A percentile compares a stretch with the other conserved stretches of the same genome.
Conservation (phyloP, 768 basidiomycete genomes). For the Tricholoma sp. region DNA sequence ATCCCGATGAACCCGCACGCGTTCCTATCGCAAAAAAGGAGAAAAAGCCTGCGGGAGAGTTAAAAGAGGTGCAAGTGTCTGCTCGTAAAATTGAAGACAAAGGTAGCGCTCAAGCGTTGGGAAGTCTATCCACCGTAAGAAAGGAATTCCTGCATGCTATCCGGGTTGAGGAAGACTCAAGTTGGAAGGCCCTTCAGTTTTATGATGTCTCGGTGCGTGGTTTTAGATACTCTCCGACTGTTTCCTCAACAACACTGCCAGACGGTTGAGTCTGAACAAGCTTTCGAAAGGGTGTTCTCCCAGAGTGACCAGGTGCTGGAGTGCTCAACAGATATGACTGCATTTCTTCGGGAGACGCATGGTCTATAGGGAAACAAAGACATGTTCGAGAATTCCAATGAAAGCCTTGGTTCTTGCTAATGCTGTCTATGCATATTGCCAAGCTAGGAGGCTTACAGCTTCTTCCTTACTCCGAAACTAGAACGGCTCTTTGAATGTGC, state of each 20-base stretch:
- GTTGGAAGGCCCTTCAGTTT: conserved; percentile 67
- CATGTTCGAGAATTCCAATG: background rate
- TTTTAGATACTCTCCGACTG: background rate
- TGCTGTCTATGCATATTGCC: background rate
- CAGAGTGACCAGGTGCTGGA: conserved; percentile 43
- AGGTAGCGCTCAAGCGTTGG: conserved; percentile 41
- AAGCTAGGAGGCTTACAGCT: background rate
- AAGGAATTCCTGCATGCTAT: conserved; percentile 76
- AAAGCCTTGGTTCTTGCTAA: background rate
- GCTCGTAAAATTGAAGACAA: conserved; percentile 69
- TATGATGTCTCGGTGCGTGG: conserved; percentile 56
- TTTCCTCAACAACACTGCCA: conserved; percentile 23
- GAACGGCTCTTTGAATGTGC: background rate
- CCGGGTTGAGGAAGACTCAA: conserved; percentile 72
- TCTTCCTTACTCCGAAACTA: background rate
- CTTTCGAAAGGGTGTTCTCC: conserved; percentile 64
- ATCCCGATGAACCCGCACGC: conserved; percentile 68
- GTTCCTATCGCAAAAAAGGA: conserved; percentile 48
- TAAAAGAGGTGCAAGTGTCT: conserved; percentile 74
- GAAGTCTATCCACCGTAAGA: conserved; percentile 64
- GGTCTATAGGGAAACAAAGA: conserved; percentile 34
- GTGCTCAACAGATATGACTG: conserved; percentile 50
- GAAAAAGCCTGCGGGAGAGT: conserved; percentile 52
- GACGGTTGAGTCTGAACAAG: conserved; percentile 52
- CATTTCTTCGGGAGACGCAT: conserved; percentile 53